Conservation (phyloP, 306 rosid genomes). For the Coriaria nepalensis region DNA sequence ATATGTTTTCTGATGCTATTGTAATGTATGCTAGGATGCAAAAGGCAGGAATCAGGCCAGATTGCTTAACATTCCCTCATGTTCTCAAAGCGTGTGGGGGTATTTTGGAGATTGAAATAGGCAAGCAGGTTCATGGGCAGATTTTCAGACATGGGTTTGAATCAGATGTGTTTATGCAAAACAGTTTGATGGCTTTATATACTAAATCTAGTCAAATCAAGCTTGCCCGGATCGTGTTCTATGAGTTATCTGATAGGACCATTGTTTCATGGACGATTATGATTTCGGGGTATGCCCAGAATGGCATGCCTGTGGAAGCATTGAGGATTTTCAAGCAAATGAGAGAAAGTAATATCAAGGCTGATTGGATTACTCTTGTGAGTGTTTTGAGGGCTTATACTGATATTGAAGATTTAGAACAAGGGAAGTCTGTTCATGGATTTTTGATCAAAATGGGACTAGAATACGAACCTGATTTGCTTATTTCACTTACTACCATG, state of each 20-base stretch:
- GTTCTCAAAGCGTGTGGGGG: slow-evolving; percentile 13
- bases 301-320: slow-evolving; percentile 13
- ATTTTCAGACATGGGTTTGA: slow-evolving; percentile 8
- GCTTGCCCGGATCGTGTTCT: slow-evolving; percentile 8
- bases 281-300: slow-evolving; percentile 12
- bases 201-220: slow-evolving; percentile 10
- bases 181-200: slow-evolving; percentile 13
- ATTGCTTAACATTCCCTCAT: slow-evolving; percentile 10
- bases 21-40: slow-evolving; percentile 8
- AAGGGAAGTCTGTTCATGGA: slow-evolving; percentile 8
- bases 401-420: slow-evolving; percentile 9
- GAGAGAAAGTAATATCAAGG: slow-evolving; percentile 10
- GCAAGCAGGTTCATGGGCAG: slow-evolving; percentile 12
- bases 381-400: slow-evolving; percentile 9
- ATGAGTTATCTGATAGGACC: slow-evolving; percentile 4
- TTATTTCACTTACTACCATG: slow-evolving; percentile 10
- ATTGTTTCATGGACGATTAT: slow-evolving; percentile 15
- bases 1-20: slow-evolving; percentile 3
- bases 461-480: slow-evolving; percentile 9
- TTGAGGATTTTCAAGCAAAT: slow-evolving; percentile 9
- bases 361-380: slow-evolving; percentile 15
- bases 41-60: neutral
- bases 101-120: neutral
- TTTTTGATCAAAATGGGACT: slow-evolving; percentile 9
- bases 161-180: slow-evolving; percentile 10